These are phyloP conservation scores for Anethum foeniculum DNA, from an alignment of 140 eudicot genomes.

Conservation along the genomic window DNA sequence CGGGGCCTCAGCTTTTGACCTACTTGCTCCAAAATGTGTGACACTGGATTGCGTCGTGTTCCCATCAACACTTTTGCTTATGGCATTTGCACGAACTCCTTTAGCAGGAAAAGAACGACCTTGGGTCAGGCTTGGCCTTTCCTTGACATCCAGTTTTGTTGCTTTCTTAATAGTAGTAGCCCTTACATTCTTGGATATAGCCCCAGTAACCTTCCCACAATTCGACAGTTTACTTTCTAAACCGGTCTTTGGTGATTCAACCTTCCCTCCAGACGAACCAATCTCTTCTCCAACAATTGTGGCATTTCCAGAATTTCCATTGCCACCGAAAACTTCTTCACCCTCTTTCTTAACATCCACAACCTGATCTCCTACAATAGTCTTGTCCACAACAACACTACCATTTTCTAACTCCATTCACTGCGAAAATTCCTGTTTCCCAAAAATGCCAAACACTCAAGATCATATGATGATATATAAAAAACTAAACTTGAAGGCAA, in stretches of 20 bases:
- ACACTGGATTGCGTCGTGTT: constrained; percentile 23
- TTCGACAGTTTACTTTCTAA: constrained; percentile 24
- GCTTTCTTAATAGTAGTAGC: constrained; percentile 25
- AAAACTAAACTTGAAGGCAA: not conserved
- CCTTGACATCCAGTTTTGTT: constrained; percentile 24
- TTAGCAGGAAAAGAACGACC: constrained; percentile 53
- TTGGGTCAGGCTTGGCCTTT: constrained; percentile 39
- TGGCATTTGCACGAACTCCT: constrained; percentile 27
- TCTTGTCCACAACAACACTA: constrained; percentile 21
- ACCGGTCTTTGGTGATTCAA: constrained; percentile 15
- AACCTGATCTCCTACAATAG: constrained; percentile 17
- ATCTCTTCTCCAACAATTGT: constrained; percentile 22
- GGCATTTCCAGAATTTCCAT: constrained; percentile 17
- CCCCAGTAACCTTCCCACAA: constrained; percentile 9
- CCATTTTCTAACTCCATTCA: constrained; percentile 57
- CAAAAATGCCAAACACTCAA: not conserved
- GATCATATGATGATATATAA: not conserved
- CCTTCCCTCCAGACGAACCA: constrained; percentile 17
- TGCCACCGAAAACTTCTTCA: constrained; percentile 16
- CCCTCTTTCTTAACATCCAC: constrained; percentile 21
- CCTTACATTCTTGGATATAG: constrained; percentile 27
- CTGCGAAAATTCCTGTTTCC: not conserved
- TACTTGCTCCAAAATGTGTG: constrained; percentile 25
- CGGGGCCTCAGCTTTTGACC: constrained; percentile 24
- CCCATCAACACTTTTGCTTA: constrained; percentile 54